A percentile compares a stretch with the other conserved stretches of the same genome.
Conservation (phyloP, 495 filamentous ascomycete species). For the Durotheca rogersii region DNA sequence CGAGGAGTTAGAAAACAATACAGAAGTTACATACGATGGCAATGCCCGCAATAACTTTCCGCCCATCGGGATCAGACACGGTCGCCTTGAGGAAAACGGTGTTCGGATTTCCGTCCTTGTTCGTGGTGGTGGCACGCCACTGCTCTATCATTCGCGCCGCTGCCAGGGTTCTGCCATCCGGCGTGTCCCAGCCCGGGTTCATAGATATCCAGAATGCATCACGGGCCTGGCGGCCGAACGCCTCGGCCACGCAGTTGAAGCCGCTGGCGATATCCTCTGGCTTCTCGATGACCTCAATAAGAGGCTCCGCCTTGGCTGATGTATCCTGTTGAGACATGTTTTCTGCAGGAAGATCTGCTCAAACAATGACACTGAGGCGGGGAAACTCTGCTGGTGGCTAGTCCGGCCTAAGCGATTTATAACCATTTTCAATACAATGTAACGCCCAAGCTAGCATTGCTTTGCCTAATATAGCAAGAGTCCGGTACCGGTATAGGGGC, state of each 20-base stretch:
- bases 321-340: slow-evolving; percentile 3
- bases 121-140: slow-evolving; percentile 33
- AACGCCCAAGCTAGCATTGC: neutral
- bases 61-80: slow-evolving; percentile 23
- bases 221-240: slow-evolving; percentile 44
- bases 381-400: neutral
- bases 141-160: slow-evolving; percentile 34
- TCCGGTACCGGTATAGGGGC: neutral
- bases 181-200: slow-evolving; percentile 48
- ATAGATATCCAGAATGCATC: slow-evolving; percentile 47
- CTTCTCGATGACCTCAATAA: slow-evolving; percentile 26
- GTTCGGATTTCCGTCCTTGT: slow-evolving; percentile 42
- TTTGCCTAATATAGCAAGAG: neutral
- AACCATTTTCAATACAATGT: neutral
- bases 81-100: slow-evolving; percentile 49
- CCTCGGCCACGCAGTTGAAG: slow-evolving; percentile 26
- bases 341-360: neutral
- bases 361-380: slow-evolving; percentile 6
- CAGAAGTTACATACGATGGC: too few species aligned
- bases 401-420: neutral
- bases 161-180: slow-evolving; percentile 32
- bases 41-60: slow-evolving; percentile 38
- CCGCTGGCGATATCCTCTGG: slow-evolving; percentile 18
- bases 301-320: neutral
- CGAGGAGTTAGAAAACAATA: too few species aligned